phyloP scores from a whole-genome alignment of 140 eudicot genomes.

The Erigeron philadelphicus region DNA sequence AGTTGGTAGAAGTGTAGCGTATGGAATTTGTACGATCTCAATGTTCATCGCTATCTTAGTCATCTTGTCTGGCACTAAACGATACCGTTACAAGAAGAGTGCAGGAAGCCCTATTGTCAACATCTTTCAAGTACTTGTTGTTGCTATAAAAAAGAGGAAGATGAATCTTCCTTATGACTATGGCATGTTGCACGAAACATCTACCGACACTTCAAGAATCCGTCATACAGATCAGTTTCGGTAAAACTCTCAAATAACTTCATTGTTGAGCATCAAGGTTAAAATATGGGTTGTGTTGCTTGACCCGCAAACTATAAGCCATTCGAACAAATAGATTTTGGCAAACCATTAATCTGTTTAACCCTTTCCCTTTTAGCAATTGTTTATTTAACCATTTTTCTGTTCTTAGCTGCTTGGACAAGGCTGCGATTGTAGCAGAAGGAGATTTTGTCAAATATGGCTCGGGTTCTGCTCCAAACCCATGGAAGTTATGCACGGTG shows the following conservation, averaged over 20 bases:
- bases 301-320: neutral
- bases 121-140: constrained; percentile 64
- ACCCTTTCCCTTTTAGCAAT: neutral
- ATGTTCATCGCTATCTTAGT: constrained; percentile 60
- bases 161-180: constrained; percentile 53
- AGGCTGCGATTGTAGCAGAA: constrained; percentile 69
- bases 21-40: constrained; percentile 65
- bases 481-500: constrained; percentile 81
- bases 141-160: constrained; percentile 49
- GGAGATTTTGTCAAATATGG: constrained; percentile 44
- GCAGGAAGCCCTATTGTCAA: constrained; percentile 71
- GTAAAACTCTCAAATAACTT: constrained; percentile 20
- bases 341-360: neutral
- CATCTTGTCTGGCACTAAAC: constrained; percentile 57
- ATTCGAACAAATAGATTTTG: neutral
- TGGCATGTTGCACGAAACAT: constrained; percentile 50
- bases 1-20: constrained; percentile 66
- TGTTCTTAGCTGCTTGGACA: constrained; percentile 58
- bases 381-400: neutral
- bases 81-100: constrained; percentile 76
- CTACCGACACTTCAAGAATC: constrained; percentile 52
- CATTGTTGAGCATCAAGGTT: neutral
- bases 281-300: neutral
- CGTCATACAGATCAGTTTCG: constrained; percentile 69
- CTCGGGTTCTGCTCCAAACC: constrained; percentile 37